A percentile compares a stretch with the other conserved stretches of the same genome.
phyloP scores from a whole-genome alignment of 495 filamentous ascomycete species.

The Hamigera avellanea region DNA sequence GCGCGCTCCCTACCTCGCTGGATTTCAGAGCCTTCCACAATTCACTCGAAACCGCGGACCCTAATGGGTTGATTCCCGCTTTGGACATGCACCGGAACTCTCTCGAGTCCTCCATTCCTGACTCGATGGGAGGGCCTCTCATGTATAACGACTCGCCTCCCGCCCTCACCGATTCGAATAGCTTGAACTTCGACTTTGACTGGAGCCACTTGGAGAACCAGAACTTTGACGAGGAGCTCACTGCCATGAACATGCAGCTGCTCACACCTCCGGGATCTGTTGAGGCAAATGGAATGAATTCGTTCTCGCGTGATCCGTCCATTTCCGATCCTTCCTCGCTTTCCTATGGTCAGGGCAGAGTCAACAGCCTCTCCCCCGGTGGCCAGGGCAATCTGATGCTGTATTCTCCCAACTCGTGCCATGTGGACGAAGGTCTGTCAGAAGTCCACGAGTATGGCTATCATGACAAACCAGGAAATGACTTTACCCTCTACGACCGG shows the following conservation, averaged over 20 bases:
- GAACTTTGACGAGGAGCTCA: conserved; percentile 20
- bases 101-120: conserved; percentile 16
- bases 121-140: conserved; percentile 7
- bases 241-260: conserved; percentile 22
- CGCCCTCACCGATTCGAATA: conserved; percentile 16
- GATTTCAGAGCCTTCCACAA: conserved; percentile 38
- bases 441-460: conserved; percentile 36
- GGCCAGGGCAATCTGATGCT: conserved; percentile 55
- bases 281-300: conserved; percentile 15
- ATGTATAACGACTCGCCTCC: conserved; percentile 15
- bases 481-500: conserved; percentile 34
- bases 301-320: conserved; percentile 17
- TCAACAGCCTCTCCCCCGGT: conserved; percentile 46
- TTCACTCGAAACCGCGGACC: conserved; percentile 42
- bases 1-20: conserved; percentile 20
- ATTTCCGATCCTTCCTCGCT: conserved; percentile 10
- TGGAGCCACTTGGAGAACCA: conserved; percentile 25
- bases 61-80: conserved; percentile 18
- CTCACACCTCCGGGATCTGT: conserved; percentile 14
- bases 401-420: conserved; percentile 43
- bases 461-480: conserved; percentile 19
- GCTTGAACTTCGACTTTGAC: conserved; percentile 23
- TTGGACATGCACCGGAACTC: conserved; percentile 16
- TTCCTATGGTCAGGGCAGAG: conserved; percentile 5
- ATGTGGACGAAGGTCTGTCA: conserved; percentile 16